phyloP scores from a whole-genome alignment of 2,329 filamentous ascomycete species.

The Ophiosphaerella herpotricha region DNA sequence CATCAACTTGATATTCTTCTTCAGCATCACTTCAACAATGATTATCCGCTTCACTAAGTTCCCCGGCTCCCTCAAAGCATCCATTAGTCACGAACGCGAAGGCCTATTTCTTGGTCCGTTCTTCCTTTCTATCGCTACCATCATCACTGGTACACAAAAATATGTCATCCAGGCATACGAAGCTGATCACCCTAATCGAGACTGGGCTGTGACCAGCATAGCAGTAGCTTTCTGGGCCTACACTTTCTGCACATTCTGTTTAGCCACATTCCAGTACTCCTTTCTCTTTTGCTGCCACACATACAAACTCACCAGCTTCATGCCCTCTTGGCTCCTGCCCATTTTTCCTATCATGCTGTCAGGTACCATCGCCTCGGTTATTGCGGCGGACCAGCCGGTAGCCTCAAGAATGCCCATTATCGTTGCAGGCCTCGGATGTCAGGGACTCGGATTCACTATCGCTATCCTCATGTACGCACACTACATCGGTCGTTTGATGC shows the following conservation, averaged over 20 bases:
- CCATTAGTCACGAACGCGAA: slow-evolving; percentile 57
- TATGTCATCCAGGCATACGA: slow-evolving; percentile 41
- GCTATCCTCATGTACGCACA: slow-evolving; percentile 73
- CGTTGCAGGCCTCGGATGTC: slow-evolving; percentile 68
- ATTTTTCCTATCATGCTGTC: slow-evolving; percentile 76
- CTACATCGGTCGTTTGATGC: slow-evolving; percentile 74
- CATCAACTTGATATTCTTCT: slow-evolving; percentile 56
- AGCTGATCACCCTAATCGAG: slow-evolving; percentile 45
- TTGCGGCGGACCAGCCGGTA: slow-evolving; percentile 64
- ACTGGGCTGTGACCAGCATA: slow-evolving; percentile 48
- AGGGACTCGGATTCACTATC: slow-evolving; percentile 72
- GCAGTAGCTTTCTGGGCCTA: slow-evolving; percentile 52
- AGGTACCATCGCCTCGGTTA: slow-evolving; percentile 71
- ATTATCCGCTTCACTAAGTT: slow-evolving; percentile 53
- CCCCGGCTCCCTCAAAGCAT: slow-evolving; percentile 50
- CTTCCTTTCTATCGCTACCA: slow-evolving; percentile 48
- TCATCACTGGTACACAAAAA: slow-evolving; percentile 49
- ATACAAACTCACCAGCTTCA: slow-evolving; percentile 68
- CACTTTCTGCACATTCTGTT: slow-evolving; percentile 46
- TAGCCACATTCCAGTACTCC: slow-evolving; percentile 60
- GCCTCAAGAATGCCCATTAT: slow-evolving; percentile 65
- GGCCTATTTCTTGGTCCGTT: slow-evolving; percentile 55
- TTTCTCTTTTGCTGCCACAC: slow-evolving; percentile 65
- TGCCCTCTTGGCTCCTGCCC: slow-evolving; percentile 74
- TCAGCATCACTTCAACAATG: slow-evolving; percentile 33